Evolutionary conservation across 768 basidiomycete genomes (phyloP).

Genomic region (Floccularia luteovirens): DNA sequence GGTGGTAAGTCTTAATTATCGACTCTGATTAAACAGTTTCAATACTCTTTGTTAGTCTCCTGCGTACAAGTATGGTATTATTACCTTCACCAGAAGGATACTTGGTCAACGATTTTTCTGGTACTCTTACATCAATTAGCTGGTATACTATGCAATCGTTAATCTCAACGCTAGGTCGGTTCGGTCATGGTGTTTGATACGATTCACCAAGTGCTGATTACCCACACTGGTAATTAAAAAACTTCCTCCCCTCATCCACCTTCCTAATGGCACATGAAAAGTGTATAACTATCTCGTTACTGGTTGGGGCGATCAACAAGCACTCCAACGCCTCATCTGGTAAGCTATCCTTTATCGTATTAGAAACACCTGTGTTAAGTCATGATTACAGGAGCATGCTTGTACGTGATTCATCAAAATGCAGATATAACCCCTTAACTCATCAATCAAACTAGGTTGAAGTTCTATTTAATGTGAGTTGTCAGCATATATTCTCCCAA

Average conservation of each 20-base stretch:
- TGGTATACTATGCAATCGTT: not conserved
- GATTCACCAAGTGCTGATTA: constrained; percentile 42
- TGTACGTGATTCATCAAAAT: no score
- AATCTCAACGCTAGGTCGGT: constrained; percentile 28
- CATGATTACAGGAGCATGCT: constrained; percentile 23
- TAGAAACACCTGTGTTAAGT: not conserved
- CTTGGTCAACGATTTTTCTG: constrained; percentile 37
- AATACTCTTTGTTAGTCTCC: constrained; percentile 29
- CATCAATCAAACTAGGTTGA: constrained; percentile 24
- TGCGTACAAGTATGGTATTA: constrained; percentile 51
- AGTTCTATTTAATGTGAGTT: constrained; percentile 39
- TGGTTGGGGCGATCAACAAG: constrained; percentile 22
- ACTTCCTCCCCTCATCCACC: not conserved
- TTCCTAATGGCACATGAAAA: constrained; percentile 9
- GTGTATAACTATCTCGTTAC: constrained; percentile 42
- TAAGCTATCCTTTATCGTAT: constrained; percentile 13
- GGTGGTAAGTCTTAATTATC: constrained; percentile 29
- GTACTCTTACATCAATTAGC: constrained; percentile 15
- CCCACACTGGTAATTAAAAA: constrained; percentile 3
- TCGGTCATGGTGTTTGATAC: constrained; percentile 43
- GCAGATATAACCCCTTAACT: no score
- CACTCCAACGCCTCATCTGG: constrained; percentile 31
- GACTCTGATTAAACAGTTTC: not conserved
- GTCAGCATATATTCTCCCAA: not conserved
- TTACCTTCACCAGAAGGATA: constrained; percentile 40